Base-by-base conservation (phyloP, 163 green algal genomes). In the Volvox carteri region DNA sequence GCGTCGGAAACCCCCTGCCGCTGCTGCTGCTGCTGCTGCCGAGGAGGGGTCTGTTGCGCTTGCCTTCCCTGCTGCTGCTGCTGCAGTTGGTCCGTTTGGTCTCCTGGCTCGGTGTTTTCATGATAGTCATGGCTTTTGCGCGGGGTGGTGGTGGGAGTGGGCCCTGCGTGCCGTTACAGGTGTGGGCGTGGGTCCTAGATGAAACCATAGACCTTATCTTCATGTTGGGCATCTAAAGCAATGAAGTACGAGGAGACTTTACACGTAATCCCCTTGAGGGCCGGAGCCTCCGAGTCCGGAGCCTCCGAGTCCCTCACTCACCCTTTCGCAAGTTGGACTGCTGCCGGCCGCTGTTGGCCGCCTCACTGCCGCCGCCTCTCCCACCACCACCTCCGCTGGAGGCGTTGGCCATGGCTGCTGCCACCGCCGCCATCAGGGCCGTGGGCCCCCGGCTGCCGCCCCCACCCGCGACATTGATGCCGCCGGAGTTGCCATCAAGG, bases 381-480 rank as follows among this genome's bases (percentile, higher is more conserved):
- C 44, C 73, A 28, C 73, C 73, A 28, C 68, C 35, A 7, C 39
- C 70, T 37, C 73, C 44, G 44, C 25, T 81, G 73, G 73, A 81
- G 14, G 18, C 52, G 33, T 67, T 50, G 14, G 56, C 56, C 78
- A 58, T 46, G 19, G 78, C 41, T 0, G 44, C 78, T n/a, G 58
- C 56, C 25, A 42, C n/a, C 78, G 58, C 54, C 60, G 62, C 41
- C 62, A 39, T 19, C 18, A 41, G 65, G n/a, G 42, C 14, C n/a
- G 41, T 33, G 2, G 3, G 37, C 25, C 37, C 44, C 30, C 77
- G 35, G 54, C 2, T 39, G 76, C 42, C 76, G 33, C 9, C 73
- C 12, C 42, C 76, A 23, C 23, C 39, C 44, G 21, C 73, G 4
- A 16, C 73, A 25, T 5, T 52, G 48, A 6, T 35, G 1, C 8